Base-by-base conservation (phyloP, 2,329 filamentous ascomycete genomes). In the Xylaria sp. region DNA sequence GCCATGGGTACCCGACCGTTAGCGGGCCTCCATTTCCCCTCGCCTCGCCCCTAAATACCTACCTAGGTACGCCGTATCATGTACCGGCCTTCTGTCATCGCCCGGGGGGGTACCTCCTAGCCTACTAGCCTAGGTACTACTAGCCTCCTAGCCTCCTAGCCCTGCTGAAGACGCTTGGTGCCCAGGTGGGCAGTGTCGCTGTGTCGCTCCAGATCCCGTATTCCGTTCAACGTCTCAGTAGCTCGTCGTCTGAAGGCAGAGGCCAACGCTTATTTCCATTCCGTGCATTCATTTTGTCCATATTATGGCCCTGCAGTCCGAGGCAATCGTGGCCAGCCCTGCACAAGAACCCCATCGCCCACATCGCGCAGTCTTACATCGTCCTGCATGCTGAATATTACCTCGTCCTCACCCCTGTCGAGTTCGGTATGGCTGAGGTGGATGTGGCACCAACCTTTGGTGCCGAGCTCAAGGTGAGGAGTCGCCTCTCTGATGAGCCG, bases 371-470 rank as follows among this genome's bases (percentile, higher is more conserved):
- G 25, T 41, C 40, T 21, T 43, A 40, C 60, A 41, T 52, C 19
- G 46, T 51, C 47, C 60, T 70, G 66, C 64, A 72, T 72, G 68
- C 60, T 67, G 57, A 60, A 54, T 47, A 33, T 21, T 57, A 53
- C 40, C 53, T 54, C 43, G 54, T 52, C 61, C 6, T 59, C 43
- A 23, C 56, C 68, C 56, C 46, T 65, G 48, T 58, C 43, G 57
- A 60, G 53, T 63, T 66, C 71, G 77, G 68, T 69, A 96, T 96
- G 92, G 88, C 90, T 74, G 91, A 93, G 78, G 85, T 92, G 78
- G 92, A 96, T 71, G 87, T 85, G 74, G 84, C 88, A 80, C 92
- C 92, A 74, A 91, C 91, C 71, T 97, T 99, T 79, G 95, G 95
- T 79, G 87, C 90, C 61, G 93, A 97, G 82, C 85, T 98, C 76